Base-by-base conservation (phyloP, 768 basidiomycete genomes). In the Leucosporidium scottii region DNA sequence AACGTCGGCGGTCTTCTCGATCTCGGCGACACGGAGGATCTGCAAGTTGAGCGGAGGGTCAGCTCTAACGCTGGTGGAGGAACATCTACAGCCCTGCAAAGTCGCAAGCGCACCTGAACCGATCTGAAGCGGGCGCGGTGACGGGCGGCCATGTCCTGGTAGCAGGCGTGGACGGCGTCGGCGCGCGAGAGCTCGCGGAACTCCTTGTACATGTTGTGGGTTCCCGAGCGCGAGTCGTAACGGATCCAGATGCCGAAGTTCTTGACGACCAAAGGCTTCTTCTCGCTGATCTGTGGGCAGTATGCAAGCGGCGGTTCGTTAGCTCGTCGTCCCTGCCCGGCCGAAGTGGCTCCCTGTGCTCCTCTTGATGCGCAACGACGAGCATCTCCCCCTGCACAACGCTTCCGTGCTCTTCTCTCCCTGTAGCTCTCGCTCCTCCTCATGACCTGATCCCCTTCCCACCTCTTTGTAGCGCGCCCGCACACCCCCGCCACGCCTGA, bases 161-260 rank as follows among this genome's bases (percentile, higher is more conserved):
- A 98, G 79, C 97, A 81, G 75, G 87, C 84, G 84, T 90, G 93
- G 79, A 98, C 96, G 66, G 96, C 94, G 79, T 91, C 93, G 68
- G 91, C 87, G 73, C 96, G 88, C 75, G 84, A 84, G 75, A 99
- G 87, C 76, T 98, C 94, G 78, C 93, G 91, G 89, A 91, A 97
- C 73, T 78, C 78, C 77, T 93, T 93, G 89, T 96, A 96, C 93
- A 97, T 94, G 87, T 99, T 99, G 87, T 98, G 96, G 56, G 96
- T 99, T 72, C 96, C 96, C 61, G 93, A 96, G 76, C 94, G 92
- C 63, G 94, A 98, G 82, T 99, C 96, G 82, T 99, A 99, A 76
- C 94, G 90, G 79, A 99, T 81, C 96, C 96, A 98, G 82, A 99
- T 90, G 74, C 96, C 96, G 79, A 99, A 97, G 88, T 96, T 98